These are phyloP conservation scores for Schizonepeta tenuifolia DNA, from an alignment of 257 asterid genomes.

Conservation along the genomic window DNA sequence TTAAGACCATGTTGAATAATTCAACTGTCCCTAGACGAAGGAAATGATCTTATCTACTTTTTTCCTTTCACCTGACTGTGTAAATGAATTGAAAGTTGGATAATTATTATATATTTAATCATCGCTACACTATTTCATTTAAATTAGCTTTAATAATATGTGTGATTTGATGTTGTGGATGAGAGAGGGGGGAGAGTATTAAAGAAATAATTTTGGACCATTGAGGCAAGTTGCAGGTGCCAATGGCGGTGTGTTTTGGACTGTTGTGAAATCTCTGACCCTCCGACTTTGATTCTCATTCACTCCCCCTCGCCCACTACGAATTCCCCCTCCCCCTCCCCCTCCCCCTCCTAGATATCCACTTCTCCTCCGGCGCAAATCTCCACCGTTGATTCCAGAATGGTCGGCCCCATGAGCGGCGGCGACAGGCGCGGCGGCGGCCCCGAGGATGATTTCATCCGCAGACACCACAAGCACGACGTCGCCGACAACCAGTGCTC, in stretches of 20 bases:
- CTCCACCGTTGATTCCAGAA: constrained; percentile 14
- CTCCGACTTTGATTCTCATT: constrained; percentile 51
- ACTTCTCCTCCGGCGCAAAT: not conserved
- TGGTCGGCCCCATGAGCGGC: constrained; percentile 48
- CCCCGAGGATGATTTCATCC: constrained; percentile 67
- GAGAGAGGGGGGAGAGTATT: constrained; percentile 23
- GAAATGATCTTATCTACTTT: not conserved
- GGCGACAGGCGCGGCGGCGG: constrained; percentile 47
- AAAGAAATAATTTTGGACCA: constrained; percentile 44
- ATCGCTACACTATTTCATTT: no score
- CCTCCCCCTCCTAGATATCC: constrained; percentile 28
- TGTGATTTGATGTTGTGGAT: constrained; percentile 39
- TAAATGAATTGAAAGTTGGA: not conserved
- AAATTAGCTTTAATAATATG: not conserved
- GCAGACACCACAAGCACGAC: constrained; percentile 74
- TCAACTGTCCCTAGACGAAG: not conserved
- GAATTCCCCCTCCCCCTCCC: constrained; percentile 31
- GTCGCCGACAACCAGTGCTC: constrained; percentile 75
- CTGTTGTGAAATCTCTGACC: constrained; percentile 38
- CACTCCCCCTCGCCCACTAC: constrained; percentile 37
- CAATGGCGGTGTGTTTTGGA: constrained; percentile 56
- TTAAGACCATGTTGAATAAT: not conserved
- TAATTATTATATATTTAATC: not conserved
- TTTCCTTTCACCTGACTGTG: not conserved
- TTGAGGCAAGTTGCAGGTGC: constrained; percentile 51